Conservation (phyloP, 768 basidiomycete species). For the Boletus insuetus region DNA sequence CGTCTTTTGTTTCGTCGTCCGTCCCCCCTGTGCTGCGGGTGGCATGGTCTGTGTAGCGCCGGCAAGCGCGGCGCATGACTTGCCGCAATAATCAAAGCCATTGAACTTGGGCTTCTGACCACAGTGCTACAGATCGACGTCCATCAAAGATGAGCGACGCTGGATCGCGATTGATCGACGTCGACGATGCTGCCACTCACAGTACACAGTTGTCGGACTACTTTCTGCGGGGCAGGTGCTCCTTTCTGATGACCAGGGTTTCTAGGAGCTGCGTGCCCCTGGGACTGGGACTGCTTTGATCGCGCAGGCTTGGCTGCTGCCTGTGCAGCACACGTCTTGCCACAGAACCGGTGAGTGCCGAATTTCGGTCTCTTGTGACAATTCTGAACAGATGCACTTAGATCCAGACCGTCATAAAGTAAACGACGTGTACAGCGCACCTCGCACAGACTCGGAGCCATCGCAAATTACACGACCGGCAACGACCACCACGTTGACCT, state of each 20-base stretch:
- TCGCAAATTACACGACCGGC: slow-evolving; percentile 17
- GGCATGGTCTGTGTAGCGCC: slow-evolving; percentile 24
- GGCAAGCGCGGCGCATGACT: slow-evolving; percentile 58
- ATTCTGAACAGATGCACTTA: slow-evolving; percentile 34
- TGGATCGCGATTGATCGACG: slow-evolving; percentile 30
- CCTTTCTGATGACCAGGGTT: slow-evolving; percentile 12
- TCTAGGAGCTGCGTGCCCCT: slow-evolving; percentile 11
- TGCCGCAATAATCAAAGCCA: slow-evolving; percentile 60
- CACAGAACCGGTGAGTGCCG: slow-evolving; percentile 52
- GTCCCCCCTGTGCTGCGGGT: slow-evolving; percentile 8
- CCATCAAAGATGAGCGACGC: slow-evolving; percentile 19
- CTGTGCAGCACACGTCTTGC: slow-evolving; percentile 54
- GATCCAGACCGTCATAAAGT: slow-evolving; percentile 1
- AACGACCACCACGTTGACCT: slow-evolving; percentile 3
- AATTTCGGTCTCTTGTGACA: slow-evolving; percentile 58
- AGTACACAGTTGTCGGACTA: slow-evolving; percentile 22
- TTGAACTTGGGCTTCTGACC: slow-evolving; percentile 61
- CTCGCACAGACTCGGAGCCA: slow-evolving; percentile 30
- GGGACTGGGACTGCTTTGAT: slow-evolving; percentile 12
- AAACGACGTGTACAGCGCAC: slow-evolving; percentile 17
- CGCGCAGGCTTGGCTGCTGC: slow-evolving; percentile 19
- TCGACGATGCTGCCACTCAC: slow-evolving; percentile 23
- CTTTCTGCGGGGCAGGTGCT: slow-evolving; percentile 17
- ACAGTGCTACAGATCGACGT: slow-evolving; percentile 38
- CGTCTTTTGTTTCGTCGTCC: slow-evolving; percentile 21